Evolutionary conservation across 2,329 filamentous ascomycete species (phyloP).

Genomic region (Lachnellula suecica): DNA sequence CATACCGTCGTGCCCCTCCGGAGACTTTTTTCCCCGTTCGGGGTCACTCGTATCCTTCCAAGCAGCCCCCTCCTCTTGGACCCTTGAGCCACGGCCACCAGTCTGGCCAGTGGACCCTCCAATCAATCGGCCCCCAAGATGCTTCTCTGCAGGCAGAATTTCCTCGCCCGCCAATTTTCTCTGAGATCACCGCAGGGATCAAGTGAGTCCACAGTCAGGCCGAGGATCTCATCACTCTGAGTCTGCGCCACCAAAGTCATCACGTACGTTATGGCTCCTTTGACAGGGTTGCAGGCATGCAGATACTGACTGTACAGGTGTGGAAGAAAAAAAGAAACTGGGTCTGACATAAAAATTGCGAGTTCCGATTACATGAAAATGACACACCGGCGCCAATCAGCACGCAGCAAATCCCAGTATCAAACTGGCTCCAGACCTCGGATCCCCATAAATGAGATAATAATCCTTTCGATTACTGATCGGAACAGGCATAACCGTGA

Average conservation of each 20-base stretch:
- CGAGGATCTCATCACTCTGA: constrained; percentile 12
- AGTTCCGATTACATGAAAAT: too few species aligned
- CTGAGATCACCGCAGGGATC: constrained; percentile 16
- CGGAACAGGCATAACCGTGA: neutral
- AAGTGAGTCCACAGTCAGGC: constrained; percentile 17
- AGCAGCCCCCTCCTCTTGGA: neutral
- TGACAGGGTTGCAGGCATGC: neutral
- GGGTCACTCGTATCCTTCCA: neutral
- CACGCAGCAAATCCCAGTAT: too few species aligned
- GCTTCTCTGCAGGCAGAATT: neutral
- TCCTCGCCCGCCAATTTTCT: neutral
- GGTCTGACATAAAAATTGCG: neutral
- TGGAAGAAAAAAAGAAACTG: too few species aligned
- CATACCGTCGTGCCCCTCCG: neutral
- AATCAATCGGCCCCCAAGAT: neutral
- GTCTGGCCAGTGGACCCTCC: neutral
- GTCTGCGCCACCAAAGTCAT: neutral
- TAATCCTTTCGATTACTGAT: neutral
- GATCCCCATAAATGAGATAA: neutral
- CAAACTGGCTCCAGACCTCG: neutral
- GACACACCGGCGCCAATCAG: too few species aligned
- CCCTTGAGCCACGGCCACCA: neutral
- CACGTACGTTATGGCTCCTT: neutral
- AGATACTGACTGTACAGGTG: neutral
- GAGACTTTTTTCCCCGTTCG: neutral